These are phyloP conservation scores for Colletotrichum sublineola DNA, from an alignment of 2,329 filamentous ascomycete species.

Conservation along the genomic window DNA sequence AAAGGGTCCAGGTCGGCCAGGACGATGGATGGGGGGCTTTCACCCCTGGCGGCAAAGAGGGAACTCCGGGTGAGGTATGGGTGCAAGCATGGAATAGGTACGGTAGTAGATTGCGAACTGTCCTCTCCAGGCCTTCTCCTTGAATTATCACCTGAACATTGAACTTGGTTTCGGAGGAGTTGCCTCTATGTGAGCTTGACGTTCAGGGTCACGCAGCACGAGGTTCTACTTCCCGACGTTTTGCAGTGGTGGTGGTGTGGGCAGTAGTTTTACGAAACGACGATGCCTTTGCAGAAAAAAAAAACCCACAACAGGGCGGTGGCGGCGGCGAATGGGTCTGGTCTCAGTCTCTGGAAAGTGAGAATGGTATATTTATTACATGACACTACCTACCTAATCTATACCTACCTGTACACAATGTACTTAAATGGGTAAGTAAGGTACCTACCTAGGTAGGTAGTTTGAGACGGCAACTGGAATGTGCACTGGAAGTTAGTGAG, in stretches of 20 bases:
- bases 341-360: slow-evolving; percentile 2
- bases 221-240: background rate
- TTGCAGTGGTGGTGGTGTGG: slow-evolving; percentile 4
- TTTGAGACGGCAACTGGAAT: background rate
- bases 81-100: background rate
- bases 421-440: too few species aligned
- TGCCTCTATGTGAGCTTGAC: background rate
- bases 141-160: background rate
- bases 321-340: background rate
- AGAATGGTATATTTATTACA: background rate
- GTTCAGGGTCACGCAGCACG: background rate
- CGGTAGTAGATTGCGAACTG: slow-evolving; percentile 5
- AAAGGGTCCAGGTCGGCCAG: slow-evolving; percentile 25
- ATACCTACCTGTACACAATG: background rate
- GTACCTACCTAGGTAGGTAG: too few species aligned
- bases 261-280: slow-evolving; percentile 2
- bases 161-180: background rate
- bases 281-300: background rate
- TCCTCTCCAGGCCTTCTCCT: background rate
- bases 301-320: background rate
- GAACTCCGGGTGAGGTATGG: slow-evolving; percentile 25
- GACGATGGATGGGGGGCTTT: background rate
- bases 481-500: background rate
- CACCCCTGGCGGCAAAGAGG: slow-evolving; percentile 34
- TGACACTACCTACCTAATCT: too few species aligned